Evolutionary conservation across 2,329 filamentous ascomycete species (phyloP).

Genomic region (Mollisia scopiformis): DNA sequence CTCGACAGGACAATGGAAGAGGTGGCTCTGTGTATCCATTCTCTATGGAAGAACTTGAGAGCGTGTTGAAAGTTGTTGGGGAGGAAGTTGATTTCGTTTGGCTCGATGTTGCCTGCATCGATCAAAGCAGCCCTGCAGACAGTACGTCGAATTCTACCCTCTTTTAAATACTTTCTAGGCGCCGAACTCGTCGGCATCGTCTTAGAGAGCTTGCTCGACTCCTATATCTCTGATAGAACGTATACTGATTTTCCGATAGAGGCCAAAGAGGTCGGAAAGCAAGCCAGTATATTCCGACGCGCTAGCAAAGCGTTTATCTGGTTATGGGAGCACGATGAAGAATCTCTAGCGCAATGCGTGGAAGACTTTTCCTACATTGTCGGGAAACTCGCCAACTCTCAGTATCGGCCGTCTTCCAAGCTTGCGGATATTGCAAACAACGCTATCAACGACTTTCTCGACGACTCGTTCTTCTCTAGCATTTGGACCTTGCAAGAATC

Average conservation of each 20-base stretch:
- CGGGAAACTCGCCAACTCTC: not conserved
- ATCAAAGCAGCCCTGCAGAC: not conserved
- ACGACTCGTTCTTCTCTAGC: not conserved
- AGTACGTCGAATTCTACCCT: too few relatives aligned
- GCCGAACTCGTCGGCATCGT: too few relatives aligned
- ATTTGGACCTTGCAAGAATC: not conserved
- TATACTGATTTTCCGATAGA: too few relatives aligned
- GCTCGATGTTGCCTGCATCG: conserved; percentile 1
- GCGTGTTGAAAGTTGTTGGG: not conserved
- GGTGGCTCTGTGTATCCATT: not conserved
- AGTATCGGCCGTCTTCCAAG: not conserved
- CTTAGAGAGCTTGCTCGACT: too few relatives aligned
- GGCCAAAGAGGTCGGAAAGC: not conserved
- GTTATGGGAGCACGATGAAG: not conserved
- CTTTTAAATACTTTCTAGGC: too few relatives aligned
- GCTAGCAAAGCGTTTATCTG: not conserved
- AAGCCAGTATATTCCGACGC: not conserved
- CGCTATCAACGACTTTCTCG: not conserved
- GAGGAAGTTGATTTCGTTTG: not conserved
- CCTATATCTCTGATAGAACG: too few relatives aligned
- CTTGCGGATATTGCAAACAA: not conserved
- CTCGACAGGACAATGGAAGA: not conserved
- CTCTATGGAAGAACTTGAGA: not conserved
- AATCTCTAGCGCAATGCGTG: not conserved
- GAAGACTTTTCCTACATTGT: conserved; percentile 1